Evolutionary conservation across 176 grass and related monocot genomes (phyloP).

Genomic region (Eleusine coracana): DNA sequence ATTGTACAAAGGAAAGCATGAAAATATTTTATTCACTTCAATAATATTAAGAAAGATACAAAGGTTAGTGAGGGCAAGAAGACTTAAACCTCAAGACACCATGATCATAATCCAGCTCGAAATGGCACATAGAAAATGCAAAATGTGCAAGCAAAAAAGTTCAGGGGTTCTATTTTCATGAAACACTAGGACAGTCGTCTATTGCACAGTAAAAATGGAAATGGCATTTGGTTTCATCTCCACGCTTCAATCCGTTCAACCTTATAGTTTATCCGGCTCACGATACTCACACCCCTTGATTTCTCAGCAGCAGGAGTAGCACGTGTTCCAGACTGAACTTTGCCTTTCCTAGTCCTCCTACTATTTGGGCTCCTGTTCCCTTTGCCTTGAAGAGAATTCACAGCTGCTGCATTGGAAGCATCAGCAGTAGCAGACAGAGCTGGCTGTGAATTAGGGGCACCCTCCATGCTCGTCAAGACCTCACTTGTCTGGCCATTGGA

Average conservation of each 20-base stretch:
- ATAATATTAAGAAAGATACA: conserved; percentile 41
- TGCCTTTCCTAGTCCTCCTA: conserved; percentile 63
- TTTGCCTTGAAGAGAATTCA: conserved; percentile 54
- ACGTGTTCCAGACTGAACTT: conserved; percentile 41
- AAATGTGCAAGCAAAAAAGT: conserved; percentile 41
- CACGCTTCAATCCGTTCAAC: conserved; percentile 74
- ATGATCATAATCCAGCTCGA: conserved; percentile 20
- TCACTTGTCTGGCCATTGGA: conserved; percentile 25
- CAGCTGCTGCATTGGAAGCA: conserved; percentile 30
- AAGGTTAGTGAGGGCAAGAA: conserved; percentile 31
- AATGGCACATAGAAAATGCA: conserved; percentile 38
- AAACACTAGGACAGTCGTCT: conserved; percentile 52
- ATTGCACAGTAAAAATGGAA: conserved; percentile 17
- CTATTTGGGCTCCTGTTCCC: conserved; percentile 39
- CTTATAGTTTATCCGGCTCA: conserved; percentile 78
- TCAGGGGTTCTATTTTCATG: conserved; percentile 27
- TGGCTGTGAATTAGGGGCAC: conserved; percentile 38
- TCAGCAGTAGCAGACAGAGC: conserved; percentile 25
- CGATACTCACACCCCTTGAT: conserved; percentile 62
- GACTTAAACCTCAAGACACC: conserved; percentile 25
- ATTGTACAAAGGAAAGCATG: conserved; percentile 31
- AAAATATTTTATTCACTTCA: conserved; percentile 45
- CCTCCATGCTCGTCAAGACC: conserved; percentile 21
- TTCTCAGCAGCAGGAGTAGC: conserved; percentile 48
- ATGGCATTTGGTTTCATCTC: conserved; percentile 55